Evolutionary conservation across 2,329 filamentous ascomycete species (phyloP).

Genomic region (Drechslerella dactyloides): DNA sequence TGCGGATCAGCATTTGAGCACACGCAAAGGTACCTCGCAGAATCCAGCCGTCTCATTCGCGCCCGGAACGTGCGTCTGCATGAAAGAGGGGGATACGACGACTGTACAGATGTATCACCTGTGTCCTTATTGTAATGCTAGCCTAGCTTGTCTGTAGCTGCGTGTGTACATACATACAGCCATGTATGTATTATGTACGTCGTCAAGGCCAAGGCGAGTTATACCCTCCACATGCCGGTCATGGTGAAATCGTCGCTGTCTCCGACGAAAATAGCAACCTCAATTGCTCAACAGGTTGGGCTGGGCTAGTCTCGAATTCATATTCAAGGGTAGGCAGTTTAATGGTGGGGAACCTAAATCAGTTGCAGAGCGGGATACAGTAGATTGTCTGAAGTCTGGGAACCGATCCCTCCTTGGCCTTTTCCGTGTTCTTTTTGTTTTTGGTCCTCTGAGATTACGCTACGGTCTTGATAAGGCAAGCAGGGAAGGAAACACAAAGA

Average conservation of each 20-base stretch:
- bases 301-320: neutral
- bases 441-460: neutral
- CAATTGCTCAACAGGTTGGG: slow-evolving; percentile 38
- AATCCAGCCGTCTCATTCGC: slow-evolving; percentile 24
- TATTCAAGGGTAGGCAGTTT: neutral
- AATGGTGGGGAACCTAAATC: slow-evolving; percentile 26
- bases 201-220: slow-evolving; percentile 8
- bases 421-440: slow-evolving; percentile 1
- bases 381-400: slow-evolving; percentile 40
- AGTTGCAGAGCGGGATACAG: neutral
- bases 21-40: slow-evolving; percentile 44
- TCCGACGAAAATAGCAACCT: slow-evolving; percentile 47
- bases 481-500: slow-evolving; percentile 41
- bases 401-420: slow-evolving; percentile 39
- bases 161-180: too few relatives aligned
- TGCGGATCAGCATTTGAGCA: slow-evolving; percentile 46
- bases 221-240: too few relatives aligned
- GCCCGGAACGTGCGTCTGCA: slow-evolving; percentile 10
- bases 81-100: neutral
- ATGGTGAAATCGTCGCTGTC: slow-evolving; percentile 1
- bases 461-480: slow-evolving; percentile 25
- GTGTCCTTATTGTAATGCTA: slow-evolving; percentile 15
- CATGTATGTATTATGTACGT: slow-evolving; percentile 6
- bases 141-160: too few relatives aligned
- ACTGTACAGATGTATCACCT: slow-evolving; percentile 36